Base-by-base conservation (phyloP, 2,329 filamentous ascomycete species). In the Talaromyces sp. region DNA sequence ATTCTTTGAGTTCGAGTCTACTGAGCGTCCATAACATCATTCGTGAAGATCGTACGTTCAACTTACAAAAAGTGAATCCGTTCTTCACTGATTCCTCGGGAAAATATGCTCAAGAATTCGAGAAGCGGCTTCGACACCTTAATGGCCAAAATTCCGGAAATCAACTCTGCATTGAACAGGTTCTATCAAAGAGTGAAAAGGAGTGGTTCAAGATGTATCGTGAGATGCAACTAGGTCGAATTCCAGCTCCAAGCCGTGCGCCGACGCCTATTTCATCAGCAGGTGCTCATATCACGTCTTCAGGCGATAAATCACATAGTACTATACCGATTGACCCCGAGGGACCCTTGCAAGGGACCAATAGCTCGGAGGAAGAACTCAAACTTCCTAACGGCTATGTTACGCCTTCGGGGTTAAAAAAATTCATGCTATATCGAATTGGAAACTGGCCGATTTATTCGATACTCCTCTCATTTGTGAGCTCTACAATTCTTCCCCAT, bases 41-140 rank as follows among this genome's bases (percentile, higher is more conserved):
- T 31, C 81, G 83, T 25, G 82, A 82, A 58, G 83, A 84, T 66
- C 80, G 79, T 58, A 80, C 84, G 67, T 83, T 81, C 68, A 79
- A 82, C 65, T 79, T 86, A 25, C 84, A 87, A 69, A 83, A 86
- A 61, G 82, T 87, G 1, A 83, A 84, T 67, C 84, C 84, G 9
- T 84, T 84, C 75, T 87, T 87, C 74, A 86, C 81, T 12, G 85
- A 87, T 70, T 79, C 81, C 28, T 82, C 79, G 25, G 83, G 83
- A 40, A 76, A 83, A 62, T 87, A 84, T 71, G 83, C 82, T 64
- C 76, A 78, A 64, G 79, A 76, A 5, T 87, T 86, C 64, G 80
- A 82, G 63, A 77, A 80, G 71, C 81, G 79, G 69, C 78, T 87
- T 2, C 79, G 81, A n/a, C 69, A 71, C 12, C 75, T 87, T 25